Evolutionary conservation across 805 yeast species (phyloP).

Genomic region (Wickerhamiella parazyma): DNA sequence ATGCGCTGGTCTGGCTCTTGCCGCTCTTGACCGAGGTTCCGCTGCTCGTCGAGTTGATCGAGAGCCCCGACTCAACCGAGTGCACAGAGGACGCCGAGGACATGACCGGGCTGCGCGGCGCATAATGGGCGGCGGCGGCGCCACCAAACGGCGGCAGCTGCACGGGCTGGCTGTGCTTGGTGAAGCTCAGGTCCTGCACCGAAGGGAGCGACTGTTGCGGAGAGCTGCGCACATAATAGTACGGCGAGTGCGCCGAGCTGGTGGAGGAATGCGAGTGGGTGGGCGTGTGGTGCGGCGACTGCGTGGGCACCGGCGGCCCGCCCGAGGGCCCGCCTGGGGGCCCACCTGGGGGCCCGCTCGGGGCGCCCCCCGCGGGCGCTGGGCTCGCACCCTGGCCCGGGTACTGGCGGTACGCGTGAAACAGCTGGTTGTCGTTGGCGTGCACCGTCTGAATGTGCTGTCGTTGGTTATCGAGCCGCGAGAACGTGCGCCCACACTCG

Average conservation of each 20-base stretch:
- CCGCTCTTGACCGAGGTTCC: constrained; percentile 7
- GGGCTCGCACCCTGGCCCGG: not conserved
- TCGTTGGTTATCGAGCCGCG: constrained; percentile 73
- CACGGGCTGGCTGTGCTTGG: constrained; percentile 7
- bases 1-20: constrained; percentile 12
- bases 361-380: not conserved
- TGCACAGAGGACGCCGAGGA: constrained; percentile 5
- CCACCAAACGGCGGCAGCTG: constrained; percentile 6
- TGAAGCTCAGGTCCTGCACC: constrained; percentile 6
- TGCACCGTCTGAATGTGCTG: constrained; percentile 87
- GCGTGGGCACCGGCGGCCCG: too few species aligned
- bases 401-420: constrained; percentile 13
- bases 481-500: constrained; percentile 60
- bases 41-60: constrained; percentile 6
- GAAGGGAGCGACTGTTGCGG: constrained; percentile 10
- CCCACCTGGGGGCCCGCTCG: too few species aligned
- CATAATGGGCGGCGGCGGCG: not conserved
- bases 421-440: constrained; percentile 32
- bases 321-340: too few species aligned
- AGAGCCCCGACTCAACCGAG: constrained; percentile 9
- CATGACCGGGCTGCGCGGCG: constrained; percentile 9
- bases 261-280: not conserved
- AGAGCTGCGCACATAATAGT: not conserved
- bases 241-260: not conserved
- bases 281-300: not conserved